Conservation (phyloP, 169 alveolate genomes). For the Eimeria sp. region DNA sequence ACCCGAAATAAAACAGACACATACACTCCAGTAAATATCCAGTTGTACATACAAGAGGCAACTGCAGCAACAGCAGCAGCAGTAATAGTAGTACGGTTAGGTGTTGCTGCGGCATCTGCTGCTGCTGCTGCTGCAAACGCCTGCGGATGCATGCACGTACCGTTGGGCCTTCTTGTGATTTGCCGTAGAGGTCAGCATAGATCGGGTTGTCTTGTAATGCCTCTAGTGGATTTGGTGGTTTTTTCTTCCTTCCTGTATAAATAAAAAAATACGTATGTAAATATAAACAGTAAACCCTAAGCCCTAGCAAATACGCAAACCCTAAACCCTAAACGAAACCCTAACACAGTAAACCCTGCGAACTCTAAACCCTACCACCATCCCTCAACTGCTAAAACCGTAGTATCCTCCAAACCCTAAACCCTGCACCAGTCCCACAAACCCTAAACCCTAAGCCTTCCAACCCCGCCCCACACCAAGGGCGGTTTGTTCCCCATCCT, state of each 20-base stretch:
- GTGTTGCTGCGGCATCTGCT: no score
- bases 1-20: not conserved
- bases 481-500: not conserved
- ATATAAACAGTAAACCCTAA: no score
- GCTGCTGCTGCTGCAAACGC: no score
- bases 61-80: no score
- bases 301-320: not conserved
- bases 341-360: no score
- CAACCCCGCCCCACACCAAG: no score
- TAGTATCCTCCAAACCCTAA: not conserved
- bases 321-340: not conserved
- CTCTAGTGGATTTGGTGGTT: not conserved
- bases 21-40: not conserved
- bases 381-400: not conserved
- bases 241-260: not conserved
- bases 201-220: conserved; percentile 1
- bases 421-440: not conserved
- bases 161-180: not conserved
- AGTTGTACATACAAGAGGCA: no score
- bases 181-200: conserved; percentile 29
- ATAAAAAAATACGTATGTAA: no score
- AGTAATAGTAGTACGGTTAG: no score
- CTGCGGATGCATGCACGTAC: not conserved
- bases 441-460: not conserved
- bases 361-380: not conserved